Conservation (phyloP, 495 filamentous ascomycete genomes). For the Collariella sp. region DNA sequence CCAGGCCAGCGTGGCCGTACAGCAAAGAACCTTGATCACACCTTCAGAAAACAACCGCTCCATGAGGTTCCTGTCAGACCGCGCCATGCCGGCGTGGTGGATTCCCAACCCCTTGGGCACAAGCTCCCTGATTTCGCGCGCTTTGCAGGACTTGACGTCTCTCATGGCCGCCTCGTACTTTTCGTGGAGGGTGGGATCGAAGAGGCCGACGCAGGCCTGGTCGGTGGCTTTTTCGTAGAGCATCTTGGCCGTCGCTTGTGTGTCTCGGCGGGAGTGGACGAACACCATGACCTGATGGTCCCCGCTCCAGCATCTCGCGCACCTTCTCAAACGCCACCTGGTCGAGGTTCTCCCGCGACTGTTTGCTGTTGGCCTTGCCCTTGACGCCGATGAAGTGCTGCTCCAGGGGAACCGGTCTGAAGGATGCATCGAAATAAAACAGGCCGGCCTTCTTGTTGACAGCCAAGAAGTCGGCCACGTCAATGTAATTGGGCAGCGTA, state of each 20-base stretch:
- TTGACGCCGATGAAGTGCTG: slow-evolving; percentile 97
- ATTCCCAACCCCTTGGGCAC: slow-evolving; percentile 85
- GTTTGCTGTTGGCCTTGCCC: slow-evolving; percentile 72
- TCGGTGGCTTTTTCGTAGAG: slow-evolving; percentile 82
- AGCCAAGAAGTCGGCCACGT: slow-evolving; percentile 93
- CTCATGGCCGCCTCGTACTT: slow-evolving; percentile 63
- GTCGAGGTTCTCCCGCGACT: slow-evolving; percentile 82
- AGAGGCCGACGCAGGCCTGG: slow-evolving; percentile 63
- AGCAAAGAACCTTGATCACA: slow-evolving; percentile 89
- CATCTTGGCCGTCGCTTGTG: slow-evolving; percentile 74
- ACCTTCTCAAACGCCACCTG: slow-evolving; percentile 84
- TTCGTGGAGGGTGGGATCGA: slow-evolving; percentile 65
- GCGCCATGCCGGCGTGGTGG: slow-evolving; percentile 91
- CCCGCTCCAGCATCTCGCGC: slow-evolving; percentile 74
- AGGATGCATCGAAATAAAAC: slow-evolving; percentile 96
- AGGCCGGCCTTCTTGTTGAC: slow-evolving; percentile 89
- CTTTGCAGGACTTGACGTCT: slow-evolving; percentile 76
- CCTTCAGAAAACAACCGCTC: slow-evolving; percentile 85
- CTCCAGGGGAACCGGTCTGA: slow-evolving; percentile 90
- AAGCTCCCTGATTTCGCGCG: slow-evolving; percentile 77
- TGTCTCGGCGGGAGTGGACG: slow-evolving; percentile 94
- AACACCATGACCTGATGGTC: slow-evolving; percentile 99
- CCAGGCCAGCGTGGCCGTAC: slow-evolving; percentile 96
- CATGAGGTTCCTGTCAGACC: slow-evolving; percentile 87
- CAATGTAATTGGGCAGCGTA: slow-evolving; percentile 90